Evolutionary conservation across 371 early-diverging fungal species (phyloP).

Genomic region (Globomyces sp.): DNA sequence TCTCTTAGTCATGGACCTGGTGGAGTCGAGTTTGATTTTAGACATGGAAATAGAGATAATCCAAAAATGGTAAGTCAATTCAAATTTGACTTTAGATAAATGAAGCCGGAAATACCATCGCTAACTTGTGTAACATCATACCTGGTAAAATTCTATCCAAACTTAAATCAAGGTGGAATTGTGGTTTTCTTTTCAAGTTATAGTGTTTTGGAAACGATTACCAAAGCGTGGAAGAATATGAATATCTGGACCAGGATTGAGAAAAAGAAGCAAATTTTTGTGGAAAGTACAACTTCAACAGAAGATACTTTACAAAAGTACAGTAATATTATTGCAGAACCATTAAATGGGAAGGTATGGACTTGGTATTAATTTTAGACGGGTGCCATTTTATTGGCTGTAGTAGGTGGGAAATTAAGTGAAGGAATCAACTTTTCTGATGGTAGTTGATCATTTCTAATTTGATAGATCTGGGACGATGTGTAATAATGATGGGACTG

Average conservation of each 20-base stretch:
- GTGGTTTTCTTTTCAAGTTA: slow-evolving; percentile 95
- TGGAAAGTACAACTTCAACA: not conserved
- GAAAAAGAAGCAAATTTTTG: slow-evolving; percentile 57
- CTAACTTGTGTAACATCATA: slow-evolving; percentile 66
- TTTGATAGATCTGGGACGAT: slow-evolving; percentile 63
- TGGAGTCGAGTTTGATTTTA: slow-evolving; percentile 64
- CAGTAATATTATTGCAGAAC: not conserved
- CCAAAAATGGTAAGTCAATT: slow-evolving; percentile 25
- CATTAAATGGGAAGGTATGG: not conserved
- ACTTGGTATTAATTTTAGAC: not conserved
- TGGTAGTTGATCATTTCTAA: slow-evolving; percentile 11
- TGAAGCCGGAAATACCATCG: slow-evolving; percentile 68
- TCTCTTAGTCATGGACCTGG: slow-evolving; percentile 66
- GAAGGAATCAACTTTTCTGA: slow-evolving; percentile 96
- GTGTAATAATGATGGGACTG: slow-evolving; percentile 53
- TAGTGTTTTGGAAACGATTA: slow-evolving; percentile 71
- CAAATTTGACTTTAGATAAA: slow-evolving; percentile 40
- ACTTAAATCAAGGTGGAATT: slow-evolving; percentile 82
- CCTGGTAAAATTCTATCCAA: too few relatives aligned
- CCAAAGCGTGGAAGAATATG: slow-evolving; percentile 54
- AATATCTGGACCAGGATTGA: slow-evolving; percentile 50
- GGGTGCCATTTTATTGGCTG: slow-evolving; percentile 88
- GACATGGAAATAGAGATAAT: slow-evolving; percentile 64
- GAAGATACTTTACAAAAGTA: not conserved
- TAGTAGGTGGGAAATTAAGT: slow-evolving; percentile 96